Percentiles rank a stretch among this genome's conserved stretches.
Evolutionary conservation across 306 rosid species (phyloP).

Genomic region (Begonia loranthoides): DNA sequence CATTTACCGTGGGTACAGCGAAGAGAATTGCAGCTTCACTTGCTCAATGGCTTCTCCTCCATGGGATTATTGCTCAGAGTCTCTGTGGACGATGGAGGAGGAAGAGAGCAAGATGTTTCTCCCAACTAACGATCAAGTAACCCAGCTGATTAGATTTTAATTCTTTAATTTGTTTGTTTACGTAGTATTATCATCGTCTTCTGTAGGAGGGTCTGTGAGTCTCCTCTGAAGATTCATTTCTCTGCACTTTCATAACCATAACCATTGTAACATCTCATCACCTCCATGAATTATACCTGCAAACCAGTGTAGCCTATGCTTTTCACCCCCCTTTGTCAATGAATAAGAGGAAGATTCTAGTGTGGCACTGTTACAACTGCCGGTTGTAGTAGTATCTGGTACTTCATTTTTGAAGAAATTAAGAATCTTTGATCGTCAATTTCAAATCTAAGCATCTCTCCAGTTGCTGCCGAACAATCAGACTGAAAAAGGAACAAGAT

Average conservation of each 20-base stretch:
- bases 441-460: too few relatives aligned
- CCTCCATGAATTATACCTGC: too few relatives aligned
- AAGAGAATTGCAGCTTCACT: conserved; percentile 28
- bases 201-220: conserved; percentile 2
- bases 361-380: too few relatives aligned
- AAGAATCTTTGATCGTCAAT: too few relatives aligned
- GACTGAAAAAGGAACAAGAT: too few relatives aligned
- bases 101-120: conserved; percentile 39
- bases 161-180: conserved; percentile 11
- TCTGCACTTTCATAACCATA: not conserved
- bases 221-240: not conserved
- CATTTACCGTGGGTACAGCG: conserved; percentile 18
- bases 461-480: too few relatives aligned
- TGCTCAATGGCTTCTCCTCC: conserved; percentile 27
- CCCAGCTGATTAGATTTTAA: conserved; percentile 1
- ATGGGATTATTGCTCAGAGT: conserved; percentile 48
- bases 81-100: conserved; percentile 56
- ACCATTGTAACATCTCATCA: too few relatives aligned
- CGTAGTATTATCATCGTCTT: not conserved
- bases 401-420: too few relatives aligned
- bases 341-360: too few relatives aligned
- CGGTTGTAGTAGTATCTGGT: too few relatives aligned
- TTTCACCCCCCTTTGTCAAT: too few relatives aligned
- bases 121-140: not conserved
- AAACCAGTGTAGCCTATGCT: too few relatives aligned